Evolutionary conservation across 176 grass and related monocot genomes (phyloP).

Genomic region (Ananas comosus): DNA sequence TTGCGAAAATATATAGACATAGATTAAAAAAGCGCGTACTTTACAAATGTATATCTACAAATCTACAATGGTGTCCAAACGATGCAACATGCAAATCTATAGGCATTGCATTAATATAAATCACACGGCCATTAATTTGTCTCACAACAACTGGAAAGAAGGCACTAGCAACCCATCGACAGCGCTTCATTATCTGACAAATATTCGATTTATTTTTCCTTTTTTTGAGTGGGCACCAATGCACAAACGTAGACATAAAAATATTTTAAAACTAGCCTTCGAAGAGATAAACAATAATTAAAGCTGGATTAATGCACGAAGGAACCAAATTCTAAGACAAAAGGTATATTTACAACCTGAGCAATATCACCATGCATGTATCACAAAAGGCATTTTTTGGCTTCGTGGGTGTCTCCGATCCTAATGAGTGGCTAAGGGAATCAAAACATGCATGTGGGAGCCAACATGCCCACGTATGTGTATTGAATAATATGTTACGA

Average conservation of each 20-base stretch:
- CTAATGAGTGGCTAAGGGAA: background rate
- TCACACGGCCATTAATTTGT: background rate
- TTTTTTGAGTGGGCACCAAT: background rate
- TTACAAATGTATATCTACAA: no score
- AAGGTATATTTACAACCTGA: constrained; percentile 1
- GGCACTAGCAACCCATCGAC: background rate
- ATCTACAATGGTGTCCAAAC: no score
- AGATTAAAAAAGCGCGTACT: no score
- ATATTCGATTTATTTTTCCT: background rate
- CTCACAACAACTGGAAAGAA: constrained; percentile 4
- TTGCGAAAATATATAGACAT: no score
- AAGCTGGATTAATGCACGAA: background rate
- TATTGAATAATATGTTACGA: no score
- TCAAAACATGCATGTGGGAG: background rate
- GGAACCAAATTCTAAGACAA: background rate
- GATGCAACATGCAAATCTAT: no score
- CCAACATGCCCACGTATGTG: background rate
- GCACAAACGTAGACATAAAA: background rate
- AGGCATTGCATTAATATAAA: background rate
- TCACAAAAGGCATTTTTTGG: no score
- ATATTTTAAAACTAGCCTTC: background rate
- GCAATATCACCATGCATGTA: no score
- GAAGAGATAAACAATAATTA: background rate
- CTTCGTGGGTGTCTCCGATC: no score
- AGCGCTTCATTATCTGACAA: background rate